These are phyloP conservation scores for Trichocladium antarcticum DNA, from an alignment of 495 filamentous ascomycete genomes.

Conservation along the genomic window DNA sequence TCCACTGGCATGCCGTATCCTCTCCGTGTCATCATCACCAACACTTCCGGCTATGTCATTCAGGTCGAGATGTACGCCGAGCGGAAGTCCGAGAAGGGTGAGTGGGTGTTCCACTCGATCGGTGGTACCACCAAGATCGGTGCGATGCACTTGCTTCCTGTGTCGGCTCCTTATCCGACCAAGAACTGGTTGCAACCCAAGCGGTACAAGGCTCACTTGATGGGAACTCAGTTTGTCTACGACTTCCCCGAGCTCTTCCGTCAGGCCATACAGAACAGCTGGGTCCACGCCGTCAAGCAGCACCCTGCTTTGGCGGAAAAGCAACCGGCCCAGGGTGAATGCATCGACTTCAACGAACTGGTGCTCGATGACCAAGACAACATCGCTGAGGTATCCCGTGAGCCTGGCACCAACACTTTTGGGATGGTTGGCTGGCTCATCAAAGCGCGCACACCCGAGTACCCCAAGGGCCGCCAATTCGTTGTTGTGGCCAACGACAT, in stretches of 20 bases:
- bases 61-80: slow-evolving; percentile 96
- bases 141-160: slow-evolving; percentile 84
- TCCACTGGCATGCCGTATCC: slow-evolving; percentile 77
- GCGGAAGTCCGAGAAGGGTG: slow-evolving; percentile 90
- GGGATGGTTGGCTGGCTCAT: slow-evolving; percentile 99
- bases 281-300: slow-evolving; percentile 60
- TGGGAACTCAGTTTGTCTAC: slow-evolving; percentile 98
- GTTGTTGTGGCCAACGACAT: slow-evolving; percentile 98
- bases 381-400: slow-evolving; percentile 81
- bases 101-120: slow-evolving; percentile 97
- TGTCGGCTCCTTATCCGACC: slow-evolving; percentile 86
- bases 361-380: slow-evolving; percentile 90
- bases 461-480: slow-evolving; percentile 82
- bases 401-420: slow-evolving; percentile 86
- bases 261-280: slow-evolving; percentile 94
- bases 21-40: slow-evolving; percentile 91
- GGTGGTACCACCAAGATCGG: slow-evolving; percentile 90
- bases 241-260: slow-evolving; percentile 99
- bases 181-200: slow-evolving; percentile 99
- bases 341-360: slow-evolving; percentile 89
- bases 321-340: slow-evolving; percentile 76
- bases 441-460: slow-evolving; percentile 95
- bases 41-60: slow-evolving; percentile 97
- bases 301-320: slow-evolving; percentile 62
- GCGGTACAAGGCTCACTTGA: slow-evolving; percentile 96